Evolutionary conservation across 768 basidiomycete species (phyloP).

Genomic region (Amanita rimosa): DNA sequence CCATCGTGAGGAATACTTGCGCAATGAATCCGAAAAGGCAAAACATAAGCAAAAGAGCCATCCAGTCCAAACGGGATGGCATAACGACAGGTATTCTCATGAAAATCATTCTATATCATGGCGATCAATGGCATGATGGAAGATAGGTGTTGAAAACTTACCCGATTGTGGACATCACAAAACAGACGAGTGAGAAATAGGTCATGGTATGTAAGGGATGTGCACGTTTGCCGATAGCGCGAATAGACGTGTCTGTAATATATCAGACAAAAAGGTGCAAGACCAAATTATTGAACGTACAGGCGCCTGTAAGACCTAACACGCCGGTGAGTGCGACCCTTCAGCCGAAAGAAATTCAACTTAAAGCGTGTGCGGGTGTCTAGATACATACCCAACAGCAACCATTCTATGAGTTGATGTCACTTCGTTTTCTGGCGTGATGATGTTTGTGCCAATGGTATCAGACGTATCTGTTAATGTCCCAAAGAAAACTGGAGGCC

Average conservation of each 20-base stretch:
- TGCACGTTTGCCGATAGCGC: conserved; percentile 67
- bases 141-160: conserved; percentile 11
- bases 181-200: conserved; percentile 52
- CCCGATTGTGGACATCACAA: conserved; percentile 25
- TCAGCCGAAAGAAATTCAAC: background rate
- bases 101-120: conserved; percentile 27
- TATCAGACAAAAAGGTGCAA: background rate
- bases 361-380: background rate
- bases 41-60: conserved; percentile 35
- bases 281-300: conserved; percentile 26
- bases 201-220: conserved; percentile 63
- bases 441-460: conserved; percentile 4
- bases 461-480: background rate
- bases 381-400: conserved; percentile 42
- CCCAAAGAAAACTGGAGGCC: conserved; percentile 69
- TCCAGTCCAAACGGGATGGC: conserved; percentile 34
- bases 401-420: conserved; percentile 32
- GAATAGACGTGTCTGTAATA: conserved; percentile 26
- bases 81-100: conserved; percentile 29
- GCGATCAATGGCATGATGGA: background rate
- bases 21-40: conserved; percentile 42
- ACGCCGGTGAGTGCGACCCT: conserved; percentile 62
- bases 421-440: conserved; percentile 12
- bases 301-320: conserved; percentile 52
- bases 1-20: conserved; percentile 31